Base-by-base conservation (phyloP, 805 yeast species). In the Brettanomyces custersianus region DNA sequence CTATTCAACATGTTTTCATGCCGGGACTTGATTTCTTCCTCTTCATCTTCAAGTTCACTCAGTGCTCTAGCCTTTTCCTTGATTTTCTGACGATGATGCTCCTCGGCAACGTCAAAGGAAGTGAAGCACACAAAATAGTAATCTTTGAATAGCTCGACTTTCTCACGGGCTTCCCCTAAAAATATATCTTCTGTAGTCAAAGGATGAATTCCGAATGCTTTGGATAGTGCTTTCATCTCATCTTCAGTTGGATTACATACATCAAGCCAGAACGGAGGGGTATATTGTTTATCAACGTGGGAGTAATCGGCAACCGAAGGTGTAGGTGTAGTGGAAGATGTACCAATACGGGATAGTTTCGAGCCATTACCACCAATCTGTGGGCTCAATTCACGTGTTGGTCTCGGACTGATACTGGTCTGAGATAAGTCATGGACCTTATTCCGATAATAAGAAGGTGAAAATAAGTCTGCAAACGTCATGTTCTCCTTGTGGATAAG, bases 161-260 rank as follows among this genome's bases (percentile, higher is more conserved):
- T 90, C 56, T 90, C 98, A 45, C 97, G 74, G 1, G 95, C 82
- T 54, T 90, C 98, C 2, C 95, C 95, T 21, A 88, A 60, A 41
- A 83, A 81, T 33, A 90, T 88, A 60, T 90, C 98, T 54, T 90
- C 98, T 0, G 96, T 84, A 1, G 98, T 90, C 48, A 90, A 70
- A 0, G 98, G 98, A 58, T 90, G 98, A 38, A 90, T 85, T 1
- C 94, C 95, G 61, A 90, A 90, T 0, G 96, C 77, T 49, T 86
- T 86, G 20, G 94, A 75, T 11, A 90, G 48, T 0, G 81, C 92
- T 50, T 90, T 87, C 94, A 92, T 85, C 57, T 90, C 98, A 46
- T 87, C 96, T 51, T 92, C 97, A 0, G 95, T 83, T 9, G 98
- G 98, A 50, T 85, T 81, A 39, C 84, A 62, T 10, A 90, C 82